phyloP scores from a whole-genome alignment of 2,329 filamentous ascomycete genomes.

The Emmonsiellopsis sp. region DNA sequence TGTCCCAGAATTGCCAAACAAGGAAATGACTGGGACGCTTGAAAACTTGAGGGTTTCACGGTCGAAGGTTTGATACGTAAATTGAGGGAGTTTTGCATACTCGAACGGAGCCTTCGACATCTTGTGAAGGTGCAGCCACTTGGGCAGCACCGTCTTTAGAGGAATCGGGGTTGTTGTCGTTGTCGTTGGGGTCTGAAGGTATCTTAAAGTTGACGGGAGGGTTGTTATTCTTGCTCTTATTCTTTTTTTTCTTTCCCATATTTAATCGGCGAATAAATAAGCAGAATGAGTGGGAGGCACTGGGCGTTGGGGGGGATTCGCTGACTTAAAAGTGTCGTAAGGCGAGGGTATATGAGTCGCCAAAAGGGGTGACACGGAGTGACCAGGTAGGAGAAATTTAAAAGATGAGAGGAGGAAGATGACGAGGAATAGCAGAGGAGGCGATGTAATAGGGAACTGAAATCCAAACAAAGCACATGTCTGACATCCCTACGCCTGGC shows the following conservation, averaged over 20 bases:
- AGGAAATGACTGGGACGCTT: conserved; percentile 26
- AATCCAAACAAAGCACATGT: conserved; percentile 5
- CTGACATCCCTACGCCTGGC: background rate
- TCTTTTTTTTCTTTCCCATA: conserved; percentile 23
- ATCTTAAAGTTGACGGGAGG: conserved; percentile 18
- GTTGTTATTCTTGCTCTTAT: conserved; percentile 27
- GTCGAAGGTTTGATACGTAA: conserved; percentile 35
- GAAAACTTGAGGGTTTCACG: conserved; percentile 27
- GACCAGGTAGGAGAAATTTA: background rate
- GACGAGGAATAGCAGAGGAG: conserved; percentile 2
- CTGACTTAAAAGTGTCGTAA: conserved; percentile 8
- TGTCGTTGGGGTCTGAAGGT: conserved; percentile 10
- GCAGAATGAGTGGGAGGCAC: conserved; percentile 2
- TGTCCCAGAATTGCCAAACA: conserved; percentile 24
- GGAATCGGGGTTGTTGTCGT: conserved; percentile 18
- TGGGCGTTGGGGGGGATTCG: conserved; percentile 8
- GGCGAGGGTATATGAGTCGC: conserved; percentile 6
- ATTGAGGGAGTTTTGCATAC: conserved; percentile 36
- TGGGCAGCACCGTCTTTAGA: conserved; percentile 21
- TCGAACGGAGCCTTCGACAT: conserved; percentile 26
- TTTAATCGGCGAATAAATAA: conserved; percentile 15
- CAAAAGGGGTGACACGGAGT: conserved; percentile 8
- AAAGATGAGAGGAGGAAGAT: conserved; percentile 5
- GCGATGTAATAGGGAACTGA: background rate
- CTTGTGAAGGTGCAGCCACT: conserved; percentile 22